Evolutionary conservation across 2,329 filamentous ascomycete genomes (phyloP), one percentile per base, ranked within the genome.

Genomic region (Bipolaris oryzae): DNA sequence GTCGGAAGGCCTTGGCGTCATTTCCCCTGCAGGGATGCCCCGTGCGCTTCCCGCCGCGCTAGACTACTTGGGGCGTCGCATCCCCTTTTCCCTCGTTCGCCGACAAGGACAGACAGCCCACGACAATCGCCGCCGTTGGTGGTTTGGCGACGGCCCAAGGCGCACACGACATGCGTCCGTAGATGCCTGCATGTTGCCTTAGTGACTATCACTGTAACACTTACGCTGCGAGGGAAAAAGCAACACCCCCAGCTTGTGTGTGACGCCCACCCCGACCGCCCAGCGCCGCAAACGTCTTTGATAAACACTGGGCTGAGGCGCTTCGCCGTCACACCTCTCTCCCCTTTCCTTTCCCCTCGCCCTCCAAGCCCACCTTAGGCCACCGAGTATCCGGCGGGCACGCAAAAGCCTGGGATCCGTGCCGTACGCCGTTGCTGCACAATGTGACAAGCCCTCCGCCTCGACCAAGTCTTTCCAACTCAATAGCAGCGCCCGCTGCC

Each of bases 71-170:
- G 25, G 10, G 54, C 23, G 13, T 23, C 33, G 28, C 21, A 31
- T 50, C 53, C 49, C 50, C 43, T 53, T 53, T 55, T 53, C 41
- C 54, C 46, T 54, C 43, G 25, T n/a, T 4, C 20, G 39, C 39
- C 53, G 56, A 52, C 56, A 58, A 39, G 50, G 44, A 33, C 42
- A 37, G 50, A 39, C 41, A 48, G 41, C 46, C 33, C 34, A 48
- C 38, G 49, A 39, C 53, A 54, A 35, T 58, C 23, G 52, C 53
- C 58, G 45, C 50, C 49, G 49, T 61, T 63, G 53, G 54, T 61
- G 55, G 50, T 53, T 58, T 57, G 53, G 23, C 42, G 34, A 55
- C 55, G 58, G 50, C 34, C 35, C 25, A 46, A 57, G 57, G 53
- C 45, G 55, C 45, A 53, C 42, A 31, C 23, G 49, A 51, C 50